Evolutionary conservation across 108 stramenopile species (phyloP).

Genomic region (Discostella pseudostelligera): DNA sequence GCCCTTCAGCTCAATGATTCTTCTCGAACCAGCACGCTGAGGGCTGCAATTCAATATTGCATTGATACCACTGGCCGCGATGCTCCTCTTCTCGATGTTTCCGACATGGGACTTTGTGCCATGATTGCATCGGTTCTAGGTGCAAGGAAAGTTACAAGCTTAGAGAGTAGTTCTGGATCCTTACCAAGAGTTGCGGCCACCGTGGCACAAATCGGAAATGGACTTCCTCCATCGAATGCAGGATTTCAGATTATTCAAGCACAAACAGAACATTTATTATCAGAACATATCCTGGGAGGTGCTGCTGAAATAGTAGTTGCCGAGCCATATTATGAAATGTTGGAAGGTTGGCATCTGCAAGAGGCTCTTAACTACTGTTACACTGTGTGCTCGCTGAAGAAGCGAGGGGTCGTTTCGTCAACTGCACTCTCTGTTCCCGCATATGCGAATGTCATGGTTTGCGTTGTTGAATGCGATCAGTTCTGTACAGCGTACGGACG

Average conservation of each 20-base stretch:
- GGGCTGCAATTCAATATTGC: constrained; percentile 43
- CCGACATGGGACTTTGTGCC: constrained; percentile 75
- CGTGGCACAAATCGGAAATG: constrained; percentile 70
- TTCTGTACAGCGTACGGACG: constrained; percentile 46
- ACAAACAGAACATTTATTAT: constrained; percentile 49
- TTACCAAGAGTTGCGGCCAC: constrained; percentile 59
- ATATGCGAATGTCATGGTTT: constrained; percentile 58
- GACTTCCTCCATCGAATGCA: constrained; percentile 25
- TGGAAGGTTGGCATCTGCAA: constrained; percentile 71
- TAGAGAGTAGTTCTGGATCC: constrained; percentile 56
- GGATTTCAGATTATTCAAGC: constrained; percentile 51
- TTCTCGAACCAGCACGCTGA: constrained; percentile 33
- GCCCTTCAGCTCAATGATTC: constrained; percentile 72
- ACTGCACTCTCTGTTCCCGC: constrained; percentile 52
- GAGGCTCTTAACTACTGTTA: constrained; percentile 78
- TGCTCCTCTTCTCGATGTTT: constrained; percentile 65
- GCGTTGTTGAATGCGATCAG: constrained; percentile 61
- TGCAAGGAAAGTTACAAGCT: constrained; percentile 55
- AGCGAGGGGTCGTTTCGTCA: constrained; percentile 38
- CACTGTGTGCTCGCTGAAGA: constrained; percentile 50
- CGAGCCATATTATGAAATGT: constrained; percentile 79
- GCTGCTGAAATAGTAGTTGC: constrained; percentile 61
- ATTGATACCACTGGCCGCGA: constrained; percentile 43
- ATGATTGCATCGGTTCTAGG: constrained; percentile 68
- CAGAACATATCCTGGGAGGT: constrained; percentile 36